These are phyloP conservation scores for Thermothielavioides terrestris DNA, from an alignment of 495 filamentous ascomycete genomes.

Conservation along the genomic window DNA sequence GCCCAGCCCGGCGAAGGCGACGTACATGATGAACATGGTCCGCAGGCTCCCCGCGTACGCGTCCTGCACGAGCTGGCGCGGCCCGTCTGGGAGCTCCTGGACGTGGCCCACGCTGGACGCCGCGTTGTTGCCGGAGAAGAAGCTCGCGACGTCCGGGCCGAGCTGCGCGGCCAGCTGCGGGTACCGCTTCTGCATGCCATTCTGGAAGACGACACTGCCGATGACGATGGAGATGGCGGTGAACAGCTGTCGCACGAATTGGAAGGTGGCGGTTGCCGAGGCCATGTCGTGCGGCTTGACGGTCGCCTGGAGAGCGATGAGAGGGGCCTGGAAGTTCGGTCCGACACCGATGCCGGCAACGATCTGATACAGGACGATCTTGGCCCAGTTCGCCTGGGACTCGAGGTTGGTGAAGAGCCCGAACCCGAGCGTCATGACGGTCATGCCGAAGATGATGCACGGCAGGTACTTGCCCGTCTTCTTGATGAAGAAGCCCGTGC, in stretches of 20 bases:
- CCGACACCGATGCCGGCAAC: constrained; percentile 59
- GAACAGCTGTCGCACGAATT: constrained; percentile 64
- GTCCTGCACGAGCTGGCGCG: constrained; percentile 40
- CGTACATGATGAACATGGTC: constrained; percentile 64
- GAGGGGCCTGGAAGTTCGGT: constrained; percentile 62
- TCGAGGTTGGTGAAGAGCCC: constrained; percentile 57
- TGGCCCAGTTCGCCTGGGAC: constrained; percentile 42
- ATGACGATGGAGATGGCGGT: constrained; percentile 67
- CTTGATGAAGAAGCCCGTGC: constrained; percentile 60
- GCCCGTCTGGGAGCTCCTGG: constrained; percentile 35
- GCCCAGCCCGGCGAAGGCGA: constrained; percentile 44
- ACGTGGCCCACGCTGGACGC: constrained; percentile 53
- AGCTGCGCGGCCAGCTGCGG: constrained; percentile 29
- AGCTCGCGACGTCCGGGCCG: constrained; percentile 33
- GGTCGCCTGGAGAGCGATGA: constrained; percentile 70
- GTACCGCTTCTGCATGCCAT: constrained; percentile 43
- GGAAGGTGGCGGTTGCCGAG: constrained; percentile 66
- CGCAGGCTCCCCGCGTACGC: constrained; percentile 51
- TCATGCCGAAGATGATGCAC: constrained; percentile 48
- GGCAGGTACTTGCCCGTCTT: constrained; percentile 55
- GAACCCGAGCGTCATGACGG: constrained; percentile 52
- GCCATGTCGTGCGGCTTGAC: constrained; percentile 63
- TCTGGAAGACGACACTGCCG: constrained; percentile 74
- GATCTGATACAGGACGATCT: constrained; percentile 55
- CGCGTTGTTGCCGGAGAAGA: constrained; percentile 44